Evolutionary conservation across 2,329 filamentous ascomycete species (phyloP).

Genomic region (Pseudogymnoascus sp.): DNA sequence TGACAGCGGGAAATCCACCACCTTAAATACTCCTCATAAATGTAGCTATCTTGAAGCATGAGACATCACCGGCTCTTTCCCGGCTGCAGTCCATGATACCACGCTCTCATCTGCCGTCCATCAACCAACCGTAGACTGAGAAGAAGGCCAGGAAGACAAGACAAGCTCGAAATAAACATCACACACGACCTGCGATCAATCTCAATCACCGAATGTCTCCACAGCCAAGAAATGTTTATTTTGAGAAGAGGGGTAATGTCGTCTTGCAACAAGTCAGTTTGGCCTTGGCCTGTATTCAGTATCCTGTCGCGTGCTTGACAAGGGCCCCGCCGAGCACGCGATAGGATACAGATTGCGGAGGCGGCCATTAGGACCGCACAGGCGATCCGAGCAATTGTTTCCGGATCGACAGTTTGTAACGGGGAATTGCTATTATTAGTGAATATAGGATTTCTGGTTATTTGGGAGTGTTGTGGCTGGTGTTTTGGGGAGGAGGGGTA

Average conservation of each 20-base stretch:
- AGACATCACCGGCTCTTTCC: background rate
- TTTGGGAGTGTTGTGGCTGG: background rate
- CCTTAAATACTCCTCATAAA: background rate
- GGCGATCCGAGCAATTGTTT: background rate
- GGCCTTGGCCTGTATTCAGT: too few relatives aligned
- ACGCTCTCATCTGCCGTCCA: background rate
- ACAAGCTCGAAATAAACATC: background rate
- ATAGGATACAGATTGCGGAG: background rate
- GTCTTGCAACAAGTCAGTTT: background rate
- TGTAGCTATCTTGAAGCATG: background rate
- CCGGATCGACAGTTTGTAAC: background rate
- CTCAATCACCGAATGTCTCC: background rate
- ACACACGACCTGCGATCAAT: background rate
- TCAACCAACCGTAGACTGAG: background rate
- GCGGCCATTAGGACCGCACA: background rate
- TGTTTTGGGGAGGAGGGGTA: background rate
- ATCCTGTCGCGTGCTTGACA: too few relatives aligned
- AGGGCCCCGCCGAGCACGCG: background rate
- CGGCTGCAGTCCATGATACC: background rate
- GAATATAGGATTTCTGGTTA: background rate
- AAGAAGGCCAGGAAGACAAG: too few relatives aligned
- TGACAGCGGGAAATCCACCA: background rate
- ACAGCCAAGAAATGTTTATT: background rate
- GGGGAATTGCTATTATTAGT: background rate
- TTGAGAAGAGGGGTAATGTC: background rate